Conservation (phyloP, 371 early-diverging fungal genomes). For the Mucor plumbeus region DNA sequence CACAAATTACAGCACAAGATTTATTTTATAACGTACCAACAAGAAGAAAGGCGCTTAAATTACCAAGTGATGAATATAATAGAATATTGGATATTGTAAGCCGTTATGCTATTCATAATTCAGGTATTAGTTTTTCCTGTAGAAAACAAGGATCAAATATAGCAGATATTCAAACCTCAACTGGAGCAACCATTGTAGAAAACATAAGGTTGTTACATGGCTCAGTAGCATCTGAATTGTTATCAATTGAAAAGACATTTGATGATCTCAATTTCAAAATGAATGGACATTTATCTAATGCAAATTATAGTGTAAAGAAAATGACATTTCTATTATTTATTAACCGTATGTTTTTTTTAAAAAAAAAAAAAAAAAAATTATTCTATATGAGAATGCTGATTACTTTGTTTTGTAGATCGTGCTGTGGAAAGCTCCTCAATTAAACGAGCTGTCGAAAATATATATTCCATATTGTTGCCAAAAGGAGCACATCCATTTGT, state of each 20-base stretch:
- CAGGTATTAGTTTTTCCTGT: conserved; percentile 81
- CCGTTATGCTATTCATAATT: conserved; percentile 91
- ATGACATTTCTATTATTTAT: conserved; percentile 90
- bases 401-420: conserved; percentile 62
- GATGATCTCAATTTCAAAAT: conserved; percentile 58
- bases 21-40: conserved; percentile 91
- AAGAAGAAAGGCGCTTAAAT: conserved; percentile 82
- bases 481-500: conserved; percentile 92
- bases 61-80: conserved; percentile 85
- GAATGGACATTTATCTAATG: conserved; percentile 79
- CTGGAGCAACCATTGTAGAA: conserved; percentile 64
- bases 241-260: conserved; percentile 56
- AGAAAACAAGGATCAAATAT: conserved; percentile 76
- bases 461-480: conserved; percentile 84
- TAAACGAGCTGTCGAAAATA: conserved; percentile 78
- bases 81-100: conserved; percentile 86
- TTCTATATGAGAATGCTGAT: not conserved
- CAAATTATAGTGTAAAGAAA: conserved; percentile 82
- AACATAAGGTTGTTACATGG: conserved; percentile 87
- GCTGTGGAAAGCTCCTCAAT: conserved; percentile 84
- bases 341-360: conserved; percentile 73
- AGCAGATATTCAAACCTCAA: conserved; percentile 79
- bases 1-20: conserved; percentile 89
- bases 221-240: conserved; percentile 73
- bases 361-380: too few species aligned